Base-by-base conservation (phyloP, 1,284 basidiomycete genomes). In the Malassezia yamatoensis region DNA sequence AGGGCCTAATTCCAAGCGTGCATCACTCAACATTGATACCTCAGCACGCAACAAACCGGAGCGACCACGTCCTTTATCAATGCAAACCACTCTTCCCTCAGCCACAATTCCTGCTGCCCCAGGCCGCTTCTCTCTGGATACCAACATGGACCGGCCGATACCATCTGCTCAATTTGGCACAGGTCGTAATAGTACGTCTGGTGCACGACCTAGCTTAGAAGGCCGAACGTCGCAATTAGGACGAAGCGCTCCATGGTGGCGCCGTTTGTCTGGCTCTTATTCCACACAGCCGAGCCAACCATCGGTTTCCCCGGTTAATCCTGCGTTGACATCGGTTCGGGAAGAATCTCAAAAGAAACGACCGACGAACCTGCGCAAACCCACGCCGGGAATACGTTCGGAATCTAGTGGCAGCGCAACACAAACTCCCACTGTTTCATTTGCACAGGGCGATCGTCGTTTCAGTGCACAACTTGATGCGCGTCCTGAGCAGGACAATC, bases 111-210 rank as follows among this genome's bases (percentile, higher is more conserved):
- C 49, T 12, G 18, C 29, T 2, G 40, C 41, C 13, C 34, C 49
- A 3, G 42, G 48, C 16, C 49, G 54, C 33, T 12, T 42, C 24
- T 57, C 54, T 21, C 44, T 57, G 21, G 54, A 57, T 42, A 50
- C 53, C 38, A 41, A 18, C 15, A 7, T 49, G 16, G 52, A 54
- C 7, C 37, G 39, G 21, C 51, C 32, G 33, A 18, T 33, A 15
- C 16, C 16, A 24, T 16, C 8, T 18, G 11, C 32, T 34, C 43
- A 24, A 44, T 7, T 29, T 7, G 24, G 24, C 24, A 21, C 24
- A 21, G n/a, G 34, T 9, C 37, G 13, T n/a, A 15, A 16, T 33
- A 33, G 34, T 24, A 46, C 44, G 12, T 32, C 42, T 5, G 13
- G 21, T 8, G 41, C 41, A 32, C 41, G 41, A 11, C 20, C 16